These are phyloP conservation scores for Cnidoscolus chayamansa DNA, from an alignment of 441 rosid genomes.

Conservation along the genomic window DNA sequence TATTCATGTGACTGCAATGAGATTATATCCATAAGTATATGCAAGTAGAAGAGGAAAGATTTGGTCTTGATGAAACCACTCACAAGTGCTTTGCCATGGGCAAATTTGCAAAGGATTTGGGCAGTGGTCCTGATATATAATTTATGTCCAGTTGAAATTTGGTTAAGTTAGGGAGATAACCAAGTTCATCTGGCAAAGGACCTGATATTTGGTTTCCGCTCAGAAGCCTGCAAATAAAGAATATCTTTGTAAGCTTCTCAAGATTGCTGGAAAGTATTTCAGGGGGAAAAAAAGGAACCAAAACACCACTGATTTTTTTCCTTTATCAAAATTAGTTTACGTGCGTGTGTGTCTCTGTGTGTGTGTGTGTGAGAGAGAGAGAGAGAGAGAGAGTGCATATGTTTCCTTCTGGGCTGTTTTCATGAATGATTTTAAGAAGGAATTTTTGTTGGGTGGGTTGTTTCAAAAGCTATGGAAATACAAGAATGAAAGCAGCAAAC, in stretches of 20 bases:
- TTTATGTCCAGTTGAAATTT: constrained; percentile 83
- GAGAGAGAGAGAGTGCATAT: too few species aligned
- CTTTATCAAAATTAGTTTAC: too few species aligned
- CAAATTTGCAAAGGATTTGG: constrained; percentile 68
- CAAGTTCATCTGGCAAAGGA: constrained; percentile 73
- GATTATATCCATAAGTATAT: not conserved
- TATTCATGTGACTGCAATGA: constrained; percentile 76
- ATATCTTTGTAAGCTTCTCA: not conserved
- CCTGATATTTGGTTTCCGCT: constrained; percentile 78
- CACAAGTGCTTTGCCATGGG: constrained; percentile 66
- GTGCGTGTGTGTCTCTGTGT: too few species aligned
- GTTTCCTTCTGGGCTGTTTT: too few species aligned
- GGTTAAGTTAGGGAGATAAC: constrained; percentile 62
- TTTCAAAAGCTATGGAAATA: too few species aligned
- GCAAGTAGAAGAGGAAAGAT: constrained; percentile 17
- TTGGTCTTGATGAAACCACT: constrained; percentile 33
- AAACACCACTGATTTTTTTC: too few species aligned
- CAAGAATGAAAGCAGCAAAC: too few species aligned
- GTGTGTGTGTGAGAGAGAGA: too few species aligned
- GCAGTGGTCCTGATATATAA: constrained; percentile 63
- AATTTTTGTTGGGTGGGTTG: too few species aligned
- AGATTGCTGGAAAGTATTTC: not conserved
- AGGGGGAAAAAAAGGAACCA: too few species aligned
- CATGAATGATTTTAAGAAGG: too few species aligned
- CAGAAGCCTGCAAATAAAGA: constrained; percentile 50